Percentiles rank a stretch among this genome's conserved stretches.
Conservation (phyloP, 2,329 filamentous ascomycete genomes). For the Corynespora cassiicola region DNA sequence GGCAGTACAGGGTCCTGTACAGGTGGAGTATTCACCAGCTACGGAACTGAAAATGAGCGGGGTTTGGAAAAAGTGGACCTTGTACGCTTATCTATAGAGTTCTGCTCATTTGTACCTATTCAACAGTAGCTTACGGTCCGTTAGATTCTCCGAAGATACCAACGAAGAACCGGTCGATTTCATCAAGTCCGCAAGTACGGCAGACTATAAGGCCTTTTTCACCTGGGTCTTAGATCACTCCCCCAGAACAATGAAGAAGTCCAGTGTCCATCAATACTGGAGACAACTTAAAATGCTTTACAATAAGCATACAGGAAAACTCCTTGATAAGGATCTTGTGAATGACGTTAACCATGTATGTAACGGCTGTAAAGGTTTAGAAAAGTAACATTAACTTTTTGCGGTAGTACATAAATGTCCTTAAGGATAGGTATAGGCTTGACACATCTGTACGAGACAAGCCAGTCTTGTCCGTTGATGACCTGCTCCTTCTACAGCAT, state of each 20-base stretch:
- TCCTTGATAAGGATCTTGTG: not conserved
- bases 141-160: conserved; percentile 3
- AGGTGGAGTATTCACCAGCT: not conserved
- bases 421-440: conserved; percentile 1
- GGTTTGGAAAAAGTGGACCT: too few relatives aligned
- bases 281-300: conserved; percentile 2
- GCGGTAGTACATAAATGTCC: conserved; percentile 2
- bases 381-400: conserved; percentile 2
- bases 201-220: conserved; percentile 4
- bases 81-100: too few relatives aligned
- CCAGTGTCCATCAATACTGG: conserved; percentile 2
- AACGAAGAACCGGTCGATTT: conserved; percentile 2
- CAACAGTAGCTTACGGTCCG: conserved; percentile 1
- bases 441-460: not conserved
- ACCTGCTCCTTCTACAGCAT: conserved; percentile 1
- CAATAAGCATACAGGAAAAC: conserved; percentile 2
- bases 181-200: conserved; percentile 1
- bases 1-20: conserved; percentile 1
- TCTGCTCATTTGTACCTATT: not conserved
- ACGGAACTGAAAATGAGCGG: not conserved
- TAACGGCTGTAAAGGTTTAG: not conserved
- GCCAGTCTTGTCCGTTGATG: not conserved
- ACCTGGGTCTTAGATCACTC: not conserved
- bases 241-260: not conserved
- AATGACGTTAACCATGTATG: conserved; percentile 4